Base-by-base conservation (phyloP, 805 yeast genomes). In the Metschnikowia amazonensis region DNA sequence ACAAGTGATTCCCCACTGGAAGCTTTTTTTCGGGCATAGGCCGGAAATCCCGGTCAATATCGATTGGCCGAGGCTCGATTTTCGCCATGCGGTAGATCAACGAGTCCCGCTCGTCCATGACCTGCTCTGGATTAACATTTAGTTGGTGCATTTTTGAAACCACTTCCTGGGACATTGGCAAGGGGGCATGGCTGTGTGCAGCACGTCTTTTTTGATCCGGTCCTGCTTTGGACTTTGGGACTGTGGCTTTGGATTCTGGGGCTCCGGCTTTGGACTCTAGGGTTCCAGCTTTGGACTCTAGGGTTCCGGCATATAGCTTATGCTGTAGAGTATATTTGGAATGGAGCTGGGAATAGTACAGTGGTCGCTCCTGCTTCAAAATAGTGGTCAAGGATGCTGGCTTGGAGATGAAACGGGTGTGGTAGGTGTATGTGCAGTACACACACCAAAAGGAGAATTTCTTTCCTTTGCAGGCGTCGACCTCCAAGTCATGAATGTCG, bases 1-100 rank as follows among this genome's bases (percentile, higher is more conserved):
- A 39, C 4, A 71, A 51, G 25, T 48, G 58, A 28, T 53, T 57
- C 1, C 69, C 60, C 5, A 46, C 21, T 1, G 73, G 73, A n/a
- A 48, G 50, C 10, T 16, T 21, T 7, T 14, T 11, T 6, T 11
- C 17, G 13, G 21, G 21, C 17, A 21, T 18, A 17, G 29, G 32
- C 1, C 43, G 34, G 27, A 46, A 49, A 17, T 46, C 46, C 2
- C 44, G 37, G 20, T 49, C 52, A 7, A 46, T 44, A 32, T 46
- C 50, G n/a, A 49, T 43, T 2, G 47, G 36, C n/a, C 29, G 36
- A 10, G 36, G 36, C 11, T 10, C 13, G 25, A 42, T 43, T 17
- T 31, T 32, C 20, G 33, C 48, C 42, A 50, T 38, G 16, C 40
- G 30, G 21, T 35, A 34, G 3, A 23, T 16, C 37, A 48, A 27